Base-by-base conservation (phyloP, 495 filamentous ascomycete species). In the Penicillium mononematosum region DNA sequence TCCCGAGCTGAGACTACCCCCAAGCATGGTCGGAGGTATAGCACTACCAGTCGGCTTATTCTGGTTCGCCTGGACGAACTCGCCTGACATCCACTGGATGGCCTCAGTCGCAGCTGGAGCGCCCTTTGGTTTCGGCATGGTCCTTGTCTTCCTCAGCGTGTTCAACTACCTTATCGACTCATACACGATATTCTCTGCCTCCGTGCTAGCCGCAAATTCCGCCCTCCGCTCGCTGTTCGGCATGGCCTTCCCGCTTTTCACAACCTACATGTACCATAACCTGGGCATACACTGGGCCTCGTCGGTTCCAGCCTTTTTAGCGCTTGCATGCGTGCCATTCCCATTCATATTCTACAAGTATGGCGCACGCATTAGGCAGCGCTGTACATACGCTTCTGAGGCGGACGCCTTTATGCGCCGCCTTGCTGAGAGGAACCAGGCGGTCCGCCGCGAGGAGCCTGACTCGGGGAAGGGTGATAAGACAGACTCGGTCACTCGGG, bases 191-290 rank as follows among this genome's bases (percentile, higher is more conserved):
- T 93, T 87, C 62, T 89, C 89, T 7, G 90, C 90, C 3, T 89
- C 85, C 1, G 89, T 90, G 1, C 75, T 95, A 16, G 90, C 90
- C 3, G 88, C 89, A 32, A 92, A 89, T 70, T 79, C 85, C 14
- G 83, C 92, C 5, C 71, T 93, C 39, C 80, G 84, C 50, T 84
- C 81, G 2, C 50, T 76, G 34, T 91, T 93, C 66, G 90, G 91
- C 62, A 86, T 88, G n/a, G 87, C 82, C 0, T 94, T 96, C 76
- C 91, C 90, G 3, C 77, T 96, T 0, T 94, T 96, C 77, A 93
- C 90, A 4, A 83, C 81, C 0, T 77, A 87, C 53, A 89, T 94
- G 87, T 94, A 90, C 69, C 39, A 76, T 5, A 78, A 84, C 65
- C 80, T 96, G 1, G 89, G 90, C 53, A 85, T 88, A 56, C 88